These are phyloP conservation scores for Mrakia gelida DNA, from an alignment of 768 basidiomycete genomes.

Conservation along the genomic window DNA sequence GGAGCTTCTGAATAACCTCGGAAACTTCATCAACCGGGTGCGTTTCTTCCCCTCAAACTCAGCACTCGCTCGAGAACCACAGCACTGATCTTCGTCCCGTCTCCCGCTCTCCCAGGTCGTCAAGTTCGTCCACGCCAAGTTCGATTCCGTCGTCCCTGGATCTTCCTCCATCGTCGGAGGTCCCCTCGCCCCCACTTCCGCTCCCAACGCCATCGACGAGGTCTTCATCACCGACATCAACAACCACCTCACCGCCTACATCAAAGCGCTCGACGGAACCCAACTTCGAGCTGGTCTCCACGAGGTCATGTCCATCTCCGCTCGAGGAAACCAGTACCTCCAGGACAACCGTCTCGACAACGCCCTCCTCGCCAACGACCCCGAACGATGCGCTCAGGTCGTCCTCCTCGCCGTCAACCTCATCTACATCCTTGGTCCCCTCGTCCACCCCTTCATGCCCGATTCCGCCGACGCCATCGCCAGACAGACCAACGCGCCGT, in stretches of 20 bases:
- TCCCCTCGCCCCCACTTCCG: conserved; percentile 52
- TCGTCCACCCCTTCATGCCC: conserved; percentile 96
- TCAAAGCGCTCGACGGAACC: conserved; percentile 81
- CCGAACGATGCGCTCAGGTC: conserved; percentile 82
- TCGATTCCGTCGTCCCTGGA: conserved; percentile 73
- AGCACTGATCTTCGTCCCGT: background rate
- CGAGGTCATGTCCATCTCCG: conserved; percentile 82
- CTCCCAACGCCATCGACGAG: conserved; percentile 57
- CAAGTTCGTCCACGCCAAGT: conserved; percentile 87
- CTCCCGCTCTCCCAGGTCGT: conserved; percentile 48
- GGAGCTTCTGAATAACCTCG: conserved; percentile 90
- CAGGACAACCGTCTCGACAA: conserved; percentile 88
- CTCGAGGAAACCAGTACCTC: conserved; percentile 87
- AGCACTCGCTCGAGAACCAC: background rate
- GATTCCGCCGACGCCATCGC: conserved; percentile 75
- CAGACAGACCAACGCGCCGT: conserved; percentile 80
- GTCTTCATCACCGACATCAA: conserved; percentile 76
- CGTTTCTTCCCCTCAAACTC: background rate
- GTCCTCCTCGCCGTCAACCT: conserved; percentile 84
- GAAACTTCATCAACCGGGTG: conserved; percentile 92
- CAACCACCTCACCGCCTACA: conserved; percentile 68
- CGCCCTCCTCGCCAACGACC: conserved; percentile 72
- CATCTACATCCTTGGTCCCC: conserved; percentile 79
- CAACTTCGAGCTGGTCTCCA: conserved; percentile 84
- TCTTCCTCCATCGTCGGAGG: conserved; percentile 65